Conservation (phyloP, 2,329 filamentous ascomycete species). For the Monosporascus sp. region DNA sequence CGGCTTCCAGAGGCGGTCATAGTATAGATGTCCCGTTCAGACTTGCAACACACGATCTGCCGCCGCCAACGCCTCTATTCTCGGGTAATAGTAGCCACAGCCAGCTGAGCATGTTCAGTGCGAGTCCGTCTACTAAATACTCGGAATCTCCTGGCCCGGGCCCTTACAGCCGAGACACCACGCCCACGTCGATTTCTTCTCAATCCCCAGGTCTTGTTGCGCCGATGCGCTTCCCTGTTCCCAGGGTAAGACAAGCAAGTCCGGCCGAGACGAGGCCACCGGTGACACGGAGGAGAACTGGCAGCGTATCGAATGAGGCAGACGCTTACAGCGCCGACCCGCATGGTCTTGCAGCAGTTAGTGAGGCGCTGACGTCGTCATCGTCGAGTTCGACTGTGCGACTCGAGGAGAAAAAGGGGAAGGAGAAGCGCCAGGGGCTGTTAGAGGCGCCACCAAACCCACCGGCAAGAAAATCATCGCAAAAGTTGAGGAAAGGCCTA, state of each 20-base stretch:
- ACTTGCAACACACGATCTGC: slow-evolving; percentile 58
- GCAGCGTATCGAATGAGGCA: slow-evolving; percentile 48
- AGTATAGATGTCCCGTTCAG: slow-evolving; percentile 47
- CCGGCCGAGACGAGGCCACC: slow-evolving; percentile 54
- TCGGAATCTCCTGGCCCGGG: slow-evolving; percentile 67
- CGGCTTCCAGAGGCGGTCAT: slow-evolving; percentile 26
- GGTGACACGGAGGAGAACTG: slow-evolving; percentile 52
- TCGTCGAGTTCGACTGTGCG: slow-evolving; percentile 67
- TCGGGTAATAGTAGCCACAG: slow-evolving; percentile 50
- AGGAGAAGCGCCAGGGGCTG: slow-evolving; percentile 39
- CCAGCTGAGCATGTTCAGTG: slow-evolving; percentile 55
- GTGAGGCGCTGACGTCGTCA: slow-evolving; percentile 67
- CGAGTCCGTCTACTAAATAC: slow-evolving; percentile 69
- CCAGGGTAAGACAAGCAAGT: slow-evolving; percentile 50
- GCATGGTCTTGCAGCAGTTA: slow-evolving; percentile 58
- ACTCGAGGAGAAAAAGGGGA: slow-evolving; percentile 41
- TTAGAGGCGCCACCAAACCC: slow-evolving; percentile 53
- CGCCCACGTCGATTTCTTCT: slow-evolving; percentile 72
- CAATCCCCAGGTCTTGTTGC: slow-evolving; percentile 61
- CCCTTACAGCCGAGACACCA: slow-evolving; percentile 70
- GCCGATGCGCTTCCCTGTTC: slow-evolving; percentile 39
- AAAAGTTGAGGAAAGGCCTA: slow-evolving; percentile 41
- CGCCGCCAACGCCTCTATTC: slow-evolving; percentile 63
- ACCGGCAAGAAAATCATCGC: slow-evolving; percentile 57
- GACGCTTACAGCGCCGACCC: slow-evolving; percentile 42